Percentiles rank a stretch among this genome's conserved stretches.
Conservation (phyloP, 2,329 filamentous ascomycete genomes). For the Aspergillus awamori region DNA sequence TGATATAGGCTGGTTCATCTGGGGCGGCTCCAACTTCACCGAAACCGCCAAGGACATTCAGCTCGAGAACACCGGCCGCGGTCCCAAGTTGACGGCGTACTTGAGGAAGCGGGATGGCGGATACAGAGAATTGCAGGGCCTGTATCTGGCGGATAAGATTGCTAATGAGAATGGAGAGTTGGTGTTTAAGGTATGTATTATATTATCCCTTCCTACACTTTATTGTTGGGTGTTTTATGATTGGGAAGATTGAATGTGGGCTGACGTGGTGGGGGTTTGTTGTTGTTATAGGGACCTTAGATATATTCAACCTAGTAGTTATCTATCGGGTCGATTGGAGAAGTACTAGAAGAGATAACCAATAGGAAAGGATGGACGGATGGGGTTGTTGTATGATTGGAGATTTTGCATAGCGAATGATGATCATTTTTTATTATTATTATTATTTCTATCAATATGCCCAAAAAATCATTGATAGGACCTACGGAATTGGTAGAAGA, state of each 20-base stretch:
- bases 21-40: constrained; percentile 25
- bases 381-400: neutral
- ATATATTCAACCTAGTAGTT: neutral
- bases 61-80: constrained; percentile 17
- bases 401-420: neutral
- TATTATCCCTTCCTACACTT: neutral
- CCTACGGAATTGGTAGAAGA: no score
- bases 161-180: constrained; percentile 20
- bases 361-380: neutral
- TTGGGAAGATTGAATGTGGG: no score
- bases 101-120: constrained; percentile 17
- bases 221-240: neutral
- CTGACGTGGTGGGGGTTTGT: neutral
- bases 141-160: constrained; percentile 24
- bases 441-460: no score
- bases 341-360: neutral
- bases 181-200: constrained; percentile 17
- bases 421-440: no score
- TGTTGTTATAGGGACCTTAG: neutral
- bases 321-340: neutral
- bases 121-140: constrained; percentile 20
- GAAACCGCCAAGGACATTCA: constrained; percentile 17
- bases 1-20: constrained; percentile 24
- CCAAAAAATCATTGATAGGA: no score
- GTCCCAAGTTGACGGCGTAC: constrained; percentile 24